A percentile compares a stretch with the other conserved stretches of the same genome.
Evolutionary conservation across 495 filamentous ascomycete species (phyloP).

Genomic region (Aspergillus panamensis): DNA sequence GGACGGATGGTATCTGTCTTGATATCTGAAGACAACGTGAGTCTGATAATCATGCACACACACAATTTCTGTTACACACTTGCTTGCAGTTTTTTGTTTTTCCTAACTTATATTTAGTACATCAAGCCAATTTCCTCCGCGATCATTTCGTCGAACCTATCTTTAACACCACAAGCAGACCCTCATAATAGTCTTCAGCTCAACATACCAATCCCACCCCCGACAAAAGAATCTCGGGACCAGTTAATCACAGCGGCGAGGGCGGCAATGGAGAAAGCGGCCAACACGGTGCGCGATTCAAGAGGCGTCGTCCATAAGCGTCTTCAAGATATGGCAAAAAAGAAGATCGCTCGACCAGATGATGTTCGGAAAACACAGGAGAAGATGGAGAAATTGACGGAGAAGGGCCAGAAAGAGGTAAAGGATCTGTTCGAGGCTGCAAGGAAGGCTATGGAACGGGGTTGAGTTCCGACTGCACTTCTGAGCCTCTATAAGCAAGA

Average conservation of each 20-base stretch:
- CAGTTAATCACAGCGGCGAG: slow-evolving; percentile 52
- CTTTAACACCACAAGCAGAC: slow-evolving; percentile 69
- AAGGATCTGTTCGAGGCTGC: slow-evolving; percentile 65
- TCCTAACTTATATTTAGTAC: slow-evolving; percentile 41
- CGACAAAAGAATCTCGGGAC: slow-evolving; percentile 59
- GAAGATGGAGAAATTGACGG: slow-evolving; percentile 71
- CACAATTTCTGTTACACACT: neutral
- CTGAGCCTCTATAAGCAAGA: neutral
- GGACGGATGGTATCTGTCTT: slow-evolving; percentile 65
- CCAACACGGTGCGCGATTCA: slow-evolving; percentile 51
- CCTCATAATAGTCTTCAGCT: slow-evolving; percentile 67
- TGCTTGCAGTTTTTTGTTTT: neutral
- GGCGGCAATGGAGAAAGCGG: slow-evolving; percentile 58
- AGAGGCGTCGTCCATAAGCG: slow-evolving; percentile 60
- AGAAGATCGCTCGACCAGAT: slow-evolving; percentile 58
- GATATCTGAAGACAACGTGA: slow-evolving; percentile 58
- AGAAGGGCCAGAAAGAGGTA: slow-evolving; percentile 63
- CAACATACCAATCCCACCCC: slow-evolving; percentile 65
- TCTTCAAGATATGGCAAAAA: slow-evolving; percentile 56
- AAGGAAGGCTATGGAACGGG: slow-evolving; percentile 55
- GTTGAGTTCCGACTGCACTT: slow-evolving; percentile 16
- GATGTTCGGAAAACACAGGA: slow-evolving; percentile 62
- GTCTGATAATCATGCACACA: slow-evolving; percentile 16
- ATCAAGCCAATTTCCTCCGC: slow-evolving; percentile 70
- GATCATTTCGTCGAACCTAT: slow-evolving; percentile 63